Conservation (phyloP, 176 grass and related monocot genomes). For the Puccinellia tenuiflora region DNA sequence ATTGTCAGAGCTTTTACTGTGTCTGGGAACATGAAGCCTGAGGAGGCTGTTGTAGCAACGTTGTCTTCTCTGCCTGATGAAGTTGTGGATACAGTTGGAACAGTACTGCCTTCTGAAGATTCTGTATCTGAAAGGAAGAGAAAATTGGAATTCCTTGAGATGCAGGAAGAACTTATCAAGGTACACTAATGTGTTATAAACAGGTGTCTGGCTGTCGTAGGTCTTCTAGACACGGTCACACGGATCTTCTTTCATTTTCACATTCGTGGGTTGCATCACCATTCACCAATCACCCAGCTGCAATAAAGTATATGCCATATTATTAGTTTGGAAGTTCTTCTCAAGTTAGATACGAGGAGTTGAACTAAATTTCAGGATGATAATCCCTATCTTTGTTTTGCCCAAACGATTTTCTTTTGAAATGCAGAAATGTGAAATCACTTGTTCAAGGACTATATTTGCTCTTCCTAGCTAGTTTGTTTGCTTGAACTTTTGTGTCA, state of each 20-base stretch:
- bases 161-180: slow-evolving; percentile 99
- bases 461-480: background rate
- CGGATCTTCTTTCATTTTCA: background rate
- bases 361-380: slow-evolving; percentile 1
- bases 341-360: background rate
- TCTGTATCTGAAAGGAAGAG: slow-evolving; percentile 88
- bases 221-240: background rate
- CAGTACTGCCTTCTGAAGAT: slow-evolving; percentile 91
- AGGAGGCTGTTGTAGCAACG: slow-evolving; percentile 97
- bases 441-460: background rate
- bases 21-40: slow-evolving; percentile 88
- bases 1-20: slow-evolving; percentile 76
- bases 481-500: background rate
- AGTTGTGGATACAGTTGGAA: slow-evolving; percentile 96
- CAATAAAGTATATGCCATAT: background rate
- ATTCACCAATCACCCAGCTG: background rate
- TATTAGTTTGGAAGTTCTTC: background rate
- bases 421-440: background rate
- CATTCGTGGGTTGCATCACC: background rate
- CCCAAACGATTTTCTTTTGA: background rate
- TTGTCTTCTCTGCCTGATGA: slow-evolving; percentile 96
- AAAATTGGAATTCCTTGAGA: slow-evolving; percentile 91
- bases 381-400: background rate
- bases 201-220: background rate
- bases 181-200: slow-evolving; percentile 24